A percentile compares a stretch with the other conserved stretches of the same genome.
Evolutionary conservation across 2,329 filamentous ascomycete species (phyloP).

Genomic region (Dryadomyces quercivorus): DNA sequence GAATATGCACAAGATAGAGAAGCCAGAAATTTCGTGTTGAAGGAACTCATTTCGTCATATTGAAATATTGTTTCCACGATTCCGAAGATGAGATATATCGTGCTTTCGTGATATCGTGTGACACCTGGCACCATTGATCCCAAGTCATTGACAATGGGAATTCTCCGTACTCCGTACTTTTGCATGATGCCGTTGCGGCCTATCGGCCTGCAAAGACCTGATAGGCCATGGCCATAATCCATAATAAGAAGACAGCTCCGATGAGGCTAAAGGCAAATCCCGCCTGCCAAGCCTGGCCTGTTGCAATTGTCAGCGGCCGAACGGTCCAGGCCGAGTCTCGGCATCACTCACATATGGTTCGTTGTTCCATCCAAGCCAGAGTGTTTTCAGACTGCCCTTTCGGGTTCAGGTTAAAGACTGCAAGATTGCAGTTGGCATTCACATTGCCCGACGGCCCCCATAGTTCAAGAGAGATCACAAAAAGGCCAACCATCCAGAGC

Average conservation of each 20-base stretch:
- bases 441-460: slow-evolving; percentile 49
- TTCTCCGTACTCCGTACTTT: too few relatives aligned
- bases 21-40: too few relatives aligned
- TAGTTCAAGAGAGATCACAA: slow-evolving; percentile 49
- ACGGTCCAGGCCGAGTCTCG: too few relatives aligned
- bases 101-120: too few relatives aligned
- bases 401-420: slow-evolving; percentile 39
- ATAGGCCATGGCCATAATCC: slow-evolving; percentile 57
- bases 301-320: background rate
- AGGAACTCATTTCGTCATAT: too few relatives aligned
- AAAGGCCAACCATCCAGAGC: slow-evolving; percentile 54
- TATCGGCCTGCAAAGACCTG: slow-evolving; percentile 39
- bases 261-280: slow-evolving; percentile 52
- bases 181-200: background rate
- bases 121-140: too few relatives aligned
- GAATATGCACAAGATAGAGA: too few relatives aligned
- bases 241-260: slow-evolving; percentile 48
- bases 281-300: slow-evolving; percentile 51
- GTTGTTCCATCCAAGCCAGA: slow-evolving; percentile 52
- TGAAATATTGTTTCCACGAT: too few relatives aligned
- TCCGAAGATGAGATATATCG: too few relatives aligned
- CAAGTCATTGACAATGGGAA: too few relatives aligned
- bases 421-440: slow-evolving; percentile 44
- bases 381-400: slow-evolving; percentile 40
- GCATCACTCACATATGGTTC: slow-evolving; percentile 42